phyloP scores from a whole-genome alignment of 306 rosid genomes.

The Lathyrus tuberosus region DNA sequence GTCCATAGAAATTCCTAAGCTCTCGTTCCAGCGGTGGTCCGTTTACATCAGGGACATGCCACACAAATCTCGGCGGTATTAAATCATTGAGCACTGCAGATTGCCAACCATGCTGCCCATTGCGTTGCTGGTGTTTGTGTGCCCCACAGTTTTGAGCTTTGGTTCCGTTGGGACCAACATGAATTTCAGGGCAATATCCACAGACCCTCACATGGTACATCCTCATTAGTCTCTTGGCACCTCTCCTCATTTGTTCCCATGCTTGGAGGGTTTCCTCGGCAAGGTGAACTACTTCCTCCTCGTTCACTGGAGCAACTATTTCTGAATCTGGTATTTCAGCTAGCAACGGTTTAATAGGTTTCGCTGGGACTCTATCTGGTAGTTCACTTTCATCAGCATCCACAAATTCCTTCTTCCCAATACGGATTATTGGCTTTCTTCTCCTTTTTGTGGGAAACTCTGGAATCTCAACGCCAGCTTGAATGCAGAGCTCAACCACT shows the following conservation, averaged over 20 bases:
- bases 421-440: slow-evolving; percentile 87
- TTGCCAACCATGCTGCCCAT: slow-evolving; percentile 99
- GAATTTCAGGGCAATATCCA: slow-evolving; percentile 95
- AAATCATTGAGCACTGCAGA: slow-evolving; percentile 81
- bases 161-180: slow-evolving; percentile 79
- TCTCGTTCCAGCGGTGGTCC: slow-evolving; percentile 73
- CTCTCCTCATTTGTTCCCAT: slow-evolving; percentile 84
- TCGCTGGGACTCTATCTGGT: slow-evolving; percentile 59
- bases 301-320: slow-evolving; percentile 50
- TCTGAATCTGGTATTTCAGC: slow-evolving; percentile 69
- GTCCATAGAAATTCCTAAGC: slow-evolving; percentile 82
- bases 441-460: slow-evolving; percentile 84
- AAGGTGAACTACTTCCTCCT: slow-evolving; percentile 53
- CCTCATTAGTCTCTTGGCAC: slow-evolving; percentile 74
- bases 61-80: slow-evolving; percentile 88
- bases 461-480: slow-evolving; percentile 81
- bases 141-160: slow-evolving; percentile 96
- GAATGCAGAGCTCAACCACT: slow-evolving; percentile 87
- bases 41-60: slow-evolving; percentile 94
- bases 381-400: slow-evolving; percentile 96
- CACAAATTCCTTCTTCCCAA: slow-evolving; percentile 68
- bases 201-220: slow-evolving; percentile 86
- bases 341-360: slow-evolving; percentile 53
- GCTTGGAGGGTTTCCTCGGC: slow-evolving; percentile 82
- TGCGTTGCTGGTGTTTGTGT: slow-evolving; percentile 92